Evolutionary conservation across 345 rosid species (phyloP), one percentile per base, ranked within the genome.

Genomic region (Melastoma malabathricum): DNA sequence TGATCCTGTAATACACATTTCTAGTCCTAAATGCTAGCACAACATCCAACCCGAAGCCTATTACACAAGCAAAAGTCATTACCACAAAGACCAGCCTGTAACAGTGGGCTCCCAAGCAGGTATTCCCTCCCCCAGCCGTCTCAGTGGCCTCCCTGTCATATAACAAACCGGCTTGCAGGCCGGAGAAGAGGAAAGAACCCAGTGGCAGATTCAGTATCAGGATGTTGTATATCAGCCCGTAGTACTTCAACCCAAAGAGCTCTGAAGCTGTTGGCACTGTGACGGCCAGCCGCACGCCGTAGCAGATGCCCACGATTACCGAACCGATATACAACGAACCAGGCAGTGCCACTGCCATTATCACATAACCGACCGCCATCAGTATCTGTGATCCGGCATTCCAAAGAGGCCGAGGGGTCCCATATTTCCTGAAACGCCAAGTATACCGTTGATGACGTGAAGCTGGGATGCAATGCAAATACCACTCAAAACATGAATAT

Each of bases 221-320:
- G 39, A 87, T 64, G 71, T 92, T 92, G 77, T 90, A 87, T 52
- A 87, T 63, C 15, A 92, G 80, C 29, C 98, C 96, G 1, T 84
- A 90, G 62, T 78, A 75, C 62, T 84, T 90, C 29, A 90, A 92
- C 46, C 98, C 98, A 38, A 90, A 90, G 34, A 90, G 89, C 66
- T 90, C 98, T 0, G 98, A 90, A 20, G 98, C 95, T 2, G 84
- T 68, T 0, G 96, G 95, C 46, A 90, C 96, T 0, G 96, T 80
- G 52, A 90, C 64, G 10, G 98, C 94, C 29, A 84, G 73, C 20
- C 98, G 98, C 17, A 86, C 81, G 29, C 98, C 98, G 6, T 86
- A 90, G 59, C 98, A 90, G 27, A 86, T 64, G 14, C 98, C 98
- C 3, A 86, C 95, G 18, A 90, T 62, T 15, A 84, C 62, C 6